Evolutionary conservation across 257 asterid genomes (phyloP).

Genomic region (Salvia splendens): DNA sequence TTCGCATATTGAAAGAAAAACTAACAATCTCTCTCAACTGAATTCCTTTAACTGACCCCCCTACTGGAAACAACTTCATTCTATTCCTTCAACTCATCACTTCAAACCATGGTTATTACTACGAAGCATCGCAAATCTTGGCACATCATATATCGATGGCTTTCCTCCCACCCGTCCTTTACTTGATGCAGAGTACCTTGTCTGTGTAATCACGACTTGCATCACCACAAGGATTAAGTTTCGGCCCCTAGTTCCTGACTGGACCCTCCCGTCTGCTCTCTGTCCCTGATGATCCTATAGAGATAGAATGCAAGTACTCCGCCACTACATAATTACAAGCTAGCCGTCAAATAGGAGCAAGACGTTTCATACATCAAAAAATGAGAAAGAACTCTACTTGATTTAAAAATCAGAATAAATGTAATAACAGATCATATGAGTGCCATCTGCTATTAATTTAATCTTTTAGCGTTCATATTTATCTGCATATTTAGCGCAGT

Average conservation of each 20-base stretch:
- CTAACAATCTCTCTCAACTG: neutral
- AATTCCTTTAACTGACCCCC: neutral
- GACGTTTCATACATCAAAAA: slow-evolving; percentile 1
- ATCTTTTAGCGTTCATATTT: neutral
- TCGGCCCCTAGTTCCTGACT: slow-evolving; percentile 43
- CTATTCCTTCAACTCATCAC: neutral
- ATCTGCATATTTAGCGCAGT: neutral
- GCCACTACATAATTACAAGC: slow-evolving; percentile 60
- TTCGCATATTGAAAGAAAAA: slow-evolving; percentile 2
- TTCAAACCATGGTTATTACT: slow-evolving; percentile 21
- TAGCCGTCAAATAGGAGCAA: slow-evolving; percentile 15
- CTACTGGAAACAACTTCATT: neutral
- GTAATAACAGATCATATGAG: neutral
- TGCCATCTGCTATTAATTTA: neutral
- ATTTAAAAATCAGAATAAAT: neutral
- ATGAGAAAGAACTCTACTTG: neutral
- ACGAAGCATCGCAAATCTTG: neutral
- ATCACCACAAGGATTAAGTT: slow-evolving; percentile 32
- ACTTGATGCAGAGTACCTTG: neutral
- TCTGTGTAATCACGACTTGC: slow-evolving; percentile 12
- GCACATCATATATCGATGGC: slow-evolving; percentile 10
- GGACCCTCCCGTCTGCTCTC: slow-evolving; percentile 53
- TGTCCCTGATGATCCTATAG: slow-evolving; percentile 65
- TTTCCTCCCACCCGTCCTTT: slow-evolving; percentile 20
- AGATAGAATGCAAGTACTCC: slow-evolving; percentile 75